phyloP scores from a whole-genome alignment of 225 moss, liverwort and hornwort species.

The Antitrichia curtipendula region DNA sequence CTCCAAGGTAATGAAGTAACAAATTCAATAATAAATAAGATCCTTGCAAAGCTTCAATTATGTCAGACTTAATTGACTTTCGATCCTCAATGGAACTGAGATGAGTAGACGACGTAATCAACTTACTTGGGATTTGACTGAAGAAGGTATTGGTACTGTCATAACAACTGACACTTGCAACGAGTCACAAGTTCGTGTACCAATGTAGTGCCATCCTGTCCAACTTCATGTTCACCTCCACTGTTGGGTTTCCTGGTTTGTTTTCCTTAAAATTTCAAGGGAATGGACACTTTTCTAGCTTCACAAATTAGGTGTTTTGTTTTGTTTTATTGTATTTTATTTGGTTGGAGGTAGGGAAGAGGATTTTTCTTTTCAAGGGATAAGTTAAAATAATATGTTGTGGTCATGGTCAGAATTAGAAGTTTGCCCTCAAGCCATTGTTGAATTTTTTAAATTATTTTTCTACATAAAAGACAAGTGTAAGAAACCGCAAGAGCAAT shows the following conservation, averaged over 20 bases:
- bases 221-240: neutral
- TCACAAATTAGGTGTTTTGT: neutral
- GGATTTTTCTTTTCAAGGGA: too few species aligned
- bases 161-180: neutral
- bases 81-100: neutral
- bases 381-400: too few species aligned
- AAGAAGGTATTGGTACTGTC: neutral
- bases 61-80: too few species aligned
- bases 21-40: too few species aligned
- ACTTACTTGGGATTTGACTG: too few species aligned
- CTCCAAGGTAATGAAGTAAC: neutral
- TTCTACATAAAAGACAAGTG: too few species aligned
- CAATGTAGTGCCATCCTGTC: neutral
- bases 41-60: neutral
- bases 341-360: rapidly evolving
- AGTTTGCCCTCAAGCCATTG: neutral
- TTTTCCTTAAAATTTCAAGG: neutral
- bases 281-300: neutral
- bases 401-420: too few species aligned
- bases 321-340: too few species aligned
- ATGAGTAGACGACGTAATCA: too few species aligned
- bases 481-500: too few species aligned
- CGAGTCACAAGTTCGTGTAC: neutral
- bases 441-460: neutral
- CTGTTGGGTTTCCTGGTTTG: neutral